phyloP scores from a whole-genome alignment of 2,329 filamentous ascomycete species.

The Neurospora sp. region DNA sequence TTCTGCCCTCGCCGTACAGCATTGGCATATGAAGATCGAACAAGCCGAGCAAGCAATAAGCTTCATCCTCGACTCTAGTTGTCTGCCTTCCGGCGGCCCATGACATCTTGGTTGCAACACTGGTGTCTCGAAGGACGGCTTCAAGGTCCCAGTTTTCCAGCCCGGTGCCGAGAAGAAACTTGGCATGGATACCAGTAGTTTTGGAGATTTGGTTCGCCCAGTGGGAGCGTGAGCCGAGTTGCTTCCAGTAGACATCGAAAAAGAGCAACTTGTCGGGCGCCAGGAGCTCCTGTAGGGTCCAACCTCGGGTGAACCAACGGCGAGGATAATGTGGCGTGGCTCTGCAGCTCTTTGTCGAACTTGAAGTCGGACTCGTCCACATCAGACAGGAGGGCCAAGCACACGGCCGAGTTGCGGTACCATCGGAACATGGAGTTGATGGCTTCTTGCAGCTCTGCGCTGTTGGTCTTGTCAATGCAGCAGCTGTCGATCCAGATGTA shows the following conservation, averaged over 20 bases:
- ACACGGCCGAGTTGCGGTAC: conserved; percentile 13
- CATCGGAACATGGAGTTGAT: conserved; percentile 19
- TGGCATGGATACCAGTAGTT: neutral
- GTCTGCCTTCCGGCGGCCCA: conserved; percentile 4
- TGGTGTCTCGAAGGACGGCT: neutral
- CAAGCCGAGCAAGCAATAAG: conserved; percentile 6
- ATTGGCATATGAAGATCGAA: conserved; percentile 7
- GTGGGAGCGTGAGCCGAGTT: neutral
- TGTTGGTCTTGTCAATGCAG: conserved; percentile 19
- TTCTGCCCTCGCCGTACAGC: conserved; percentile 4
- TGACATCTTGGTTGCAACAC: conserved; percentile 2
- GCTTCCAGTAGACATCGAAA: conserved; percentile 20
- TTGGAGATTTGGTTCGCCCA: neutral
- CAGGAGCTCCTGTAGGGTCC: conserved; percentile 51
- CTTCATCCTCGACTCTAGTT: conserved; percentile 1
- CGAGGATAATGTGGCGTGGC: neutral
- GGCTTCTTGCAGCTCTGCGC: conserved; percentile 16
- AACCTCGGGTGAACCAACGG: conserved; percentile 33
- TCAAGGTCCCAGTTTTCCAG: neutral
- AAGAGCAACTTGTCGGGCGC: conserved; percentile 27
- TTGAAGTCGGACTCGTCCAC: neutral
- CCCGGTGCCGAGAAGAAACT: neutral
- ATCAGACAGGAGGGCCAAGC: conserved; percentile 18
- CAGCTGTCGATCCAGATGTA: conserved; percentile 20
- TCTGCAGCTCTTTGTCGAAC: accelerated